These are phyloP conservation scores for Allantophomopsis cytisporea DNA, from an alignment of 2,329 filamentous ascomycete species.

Conservation along the genomic window DNA sequence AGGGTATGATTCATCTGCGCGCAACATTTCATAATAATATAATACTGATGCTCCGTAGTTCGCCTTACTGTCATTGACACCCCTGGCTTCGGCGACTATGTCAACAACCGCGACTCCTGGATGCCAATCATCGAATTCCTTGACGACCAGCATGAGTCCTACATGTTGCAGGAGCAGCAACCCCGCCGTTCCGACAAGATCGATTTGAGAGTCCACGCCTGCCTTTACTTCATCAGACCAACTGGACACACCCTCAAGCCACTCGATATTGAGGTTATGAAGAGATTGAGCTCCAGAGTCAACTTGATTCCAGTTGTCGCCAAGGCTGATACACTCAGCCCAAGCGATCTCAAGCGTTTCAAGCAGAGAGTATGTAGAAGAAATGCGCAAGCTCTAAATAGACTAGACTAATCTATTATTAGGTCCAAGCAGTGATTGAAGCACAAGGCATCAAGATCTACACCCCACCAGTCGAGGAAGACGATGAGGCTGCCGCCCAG, in stretches of 20 bases:
- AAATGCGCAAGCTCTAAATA: background rate
- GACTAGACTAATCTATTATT: constrained; percentile 16
- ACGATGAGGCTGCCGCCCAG: constrained; percentile 90
- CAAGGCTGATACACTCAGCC: constrained; percentile 96
- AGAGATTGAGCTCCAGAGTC: constrained; percentile 93
- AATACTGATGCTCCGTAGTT: constrained; percentile 39
- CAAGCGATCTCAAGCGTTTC: constrained; percentile 80
- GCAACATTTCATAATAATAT: background rate
- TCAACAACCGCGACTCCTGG: constrained; percentile 99
- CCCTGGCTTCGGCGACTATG: constrained; percentile 97
- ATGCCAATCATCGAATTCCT: constrained; percentile 99
- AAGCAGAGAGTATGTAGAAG: constrained; percentile 68
- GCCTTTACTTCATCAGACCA: constrained; percentile 97
- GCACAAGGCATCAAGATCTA: constrained; percentile 99
- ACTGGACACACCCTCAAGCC: constrained; percentile 98
- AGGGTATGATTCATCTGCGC: constrained; percentile 46
- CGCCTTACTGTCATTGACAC: constrained; percentile 98
- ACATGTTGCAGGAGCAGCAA: constrained; percentile 99
- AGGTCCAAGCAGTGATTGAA: constrained; percentile 93
- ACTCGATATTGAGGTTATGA: constrained; percentile 99
- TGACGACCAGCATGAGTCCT: constrained; percentile 99
- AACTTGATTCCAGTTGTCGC: constrained; percentile 97
- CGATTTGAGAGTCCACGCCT: constrained; percentile 95
- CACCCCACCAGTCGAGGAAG: constrained; percentile 92
- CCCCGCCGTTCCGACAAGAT: constrained; percentile 97